Evolutionary conservation across 2,329 filamentous ascomycete species (phyloP), one percentile per base, ranked within the genome.

Genomic region (Scopulariopsis brevicaulis): DNA sequence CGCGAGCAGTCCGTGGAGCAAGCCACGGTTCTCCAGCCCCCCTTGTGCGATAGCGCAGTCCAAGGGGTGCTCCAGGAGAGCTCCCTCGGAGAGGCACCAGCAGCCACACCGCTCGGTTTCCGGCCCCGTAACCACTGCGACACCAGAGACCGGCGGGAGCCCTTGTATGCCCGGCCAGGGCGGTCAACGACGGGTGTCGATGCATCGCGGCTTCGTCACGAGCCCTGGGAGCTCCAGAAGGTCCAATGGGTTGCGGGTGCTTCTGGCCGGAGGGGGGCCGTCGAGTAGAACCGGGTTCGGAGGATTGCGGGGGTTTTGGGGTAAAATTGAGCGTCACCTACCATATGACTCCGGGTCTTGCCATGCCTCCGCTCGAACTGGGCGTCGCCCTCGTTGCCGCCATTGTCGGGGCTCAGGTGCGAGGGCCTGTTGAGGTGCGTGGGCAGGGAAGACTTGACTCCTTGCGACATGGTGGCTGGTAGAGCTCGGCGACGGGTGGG

Each of bases 261-360:
- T 32, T 32, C n/a, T n/a, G 8, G 18, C 14, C n/a, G 15, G 3
- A 4, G 40, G 40, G 6, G 40, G n/a, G 6, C 18, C 20, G 4
- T 28, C 37, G 15, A 37, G 18, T 34, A 46, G n/a, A 52, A 52
- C 20, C 5, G 35, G 28, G 32, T n/a, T 52, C 12, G 18, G 5
- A 22, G 20, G 54, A 52, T 55, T 40, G 46, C 40, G 18, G 25
- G 56, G 58, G 40, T 53, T 57, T 35, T 40, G 56, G 51, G 50
- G 59, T 85, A 46, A 46, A 46, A 46, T 46, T 46, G 40, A 46
- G 40, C 40, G 8, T n/a, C 15, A 46, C 87, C 83, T 75, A 88
- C 88, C 84, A 92, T 89, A 74, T 92, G 88, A 61, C 87, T 90
- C 73, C 88, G 86, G 65, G 87, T 88, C 82, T 92, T 92, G 76